Evolutionary conservation across 352 stramenopile genomes (phyloP).

Genomic region (Phytophthora lateralis): DNA sequence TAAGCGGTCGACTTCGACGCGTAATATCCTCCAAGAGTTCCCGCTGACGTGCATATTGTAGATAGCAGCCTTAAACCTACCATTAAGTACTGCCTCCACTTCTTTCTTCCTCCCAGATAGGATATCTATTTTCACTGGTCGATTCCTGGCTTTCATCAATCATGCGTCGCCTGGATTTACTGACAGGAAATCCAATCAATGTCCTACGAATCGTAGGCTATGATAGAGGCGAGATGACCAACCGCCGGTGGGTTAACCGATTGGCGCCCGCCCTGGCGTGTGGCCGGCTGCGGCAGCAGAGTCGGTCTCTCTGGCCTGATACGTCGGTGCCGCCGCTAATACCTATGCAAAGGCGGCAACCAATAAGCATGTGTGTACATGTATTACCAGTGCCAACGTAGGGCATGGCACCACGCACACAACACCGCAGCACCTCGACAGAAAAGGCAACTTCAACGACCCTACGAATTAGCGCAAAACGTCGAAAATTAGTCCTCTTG

Average conservation of each 20-base stretch:
- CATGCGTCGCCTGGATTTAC: slow-evolving; percentile 10
- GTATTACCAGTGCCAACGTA: not conserved
- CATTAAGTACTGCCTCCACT: not conserved
- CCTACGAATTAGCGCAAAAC: slow-evolving; percentile 25
- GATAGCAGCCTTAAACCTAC: slow-evolving; percentile 8
- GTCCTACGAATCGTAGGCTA: too few relatives aligned
- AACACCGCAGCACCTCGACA: not conserved
- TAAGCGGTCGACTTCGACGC: slow-evolving; percentile 17
- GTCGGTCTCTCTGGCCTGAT: not conserved
- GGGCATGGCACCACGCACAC: not conserved
- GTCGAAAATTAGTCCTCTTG: slow-evolving; percentile 5
- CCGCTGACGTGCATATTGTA: slow-evolving; percentile 24
- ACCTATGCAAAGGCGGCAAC: not conserved
- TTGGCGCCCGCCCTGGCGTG: slow-evolving; percentile 13
- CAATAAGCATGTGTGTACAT: not conserved
- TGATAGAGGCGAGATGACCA: not conserved
- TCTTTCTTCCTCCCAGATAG: not conserved
- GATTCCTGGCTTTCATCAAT: slow-evolving; percentile 12
- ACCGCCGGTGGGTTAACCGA: slow-evolving; percentile 10
- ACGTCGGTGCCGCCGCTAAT: too few relatives aligned
- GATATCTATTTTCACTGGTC: slow-evolving; percentile 26
- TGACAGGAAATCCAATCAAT: not conserved
- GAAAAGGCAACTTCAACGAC: slow-evolving; percentile 24
- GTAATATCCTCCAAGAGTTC: slow-evolving; percentile 4
- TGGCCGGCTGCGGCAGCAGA: not conserved